These are phyloP conservation scores for Panicum miliaceum DNA, from an alignment of 176 grass and related monocot genomes.

Conservation along the genomic window DNA sequence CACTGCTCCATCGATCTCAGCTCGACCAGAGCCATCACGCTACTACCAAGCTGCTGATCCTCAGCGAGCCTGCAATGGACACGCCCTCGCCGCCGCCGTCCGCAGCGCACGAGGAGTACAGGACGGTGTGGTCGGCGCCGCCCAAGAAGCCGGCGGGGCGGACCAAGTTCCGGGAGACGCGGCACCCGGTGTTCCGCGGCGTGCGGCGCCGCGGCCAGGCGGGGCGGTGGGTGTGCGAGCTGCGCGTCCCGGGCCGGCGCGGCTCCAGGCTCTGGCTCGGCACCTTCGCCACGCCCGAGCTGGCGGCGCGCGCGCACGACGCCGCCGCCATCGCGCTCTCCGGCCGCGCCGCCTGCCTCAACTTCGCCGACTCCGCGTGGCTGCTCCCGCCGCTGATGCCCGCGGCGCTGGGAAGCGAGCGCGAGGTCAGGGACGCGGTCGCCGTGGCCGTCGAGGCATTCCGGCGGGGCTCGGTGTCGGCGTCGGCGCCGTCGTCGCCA, in stretches of 20 bases:
- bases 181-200: conserved; percentile 72
- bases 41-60: not conserved
- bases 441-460: conserved; percentile 41
- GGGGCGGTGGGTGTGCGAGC: conserved; percentile 73
- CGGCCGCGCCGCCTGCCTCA: conserved; percentile 56
- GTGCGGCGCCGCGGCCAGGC: conserved; percentile 48
- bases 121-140: conserved; percentile 59
- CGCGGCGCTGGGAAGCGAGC: not conserved
- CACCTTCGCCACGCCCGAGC: conserved; percentile 66
- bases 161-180: conserved; percentile 80
- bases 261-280: conserved; percentile 72
- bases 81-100: not conserved
- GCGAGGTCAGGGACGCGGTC: conserved; percentile 48
- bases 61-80: conserved; percentile 11
- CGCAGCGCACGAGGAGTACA: not conserved
- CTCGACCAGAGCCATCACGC: not conserved
- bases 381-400: conserved; percentile 36
- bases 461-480: not conserved
- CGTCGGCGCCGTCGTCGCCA: not conserved
- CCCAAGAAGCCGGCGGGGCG: conserved; percentile 69
- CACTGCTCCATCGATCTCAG: conserved; percentile 34
- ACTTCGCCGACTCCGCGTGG: conserved; percentile 72
- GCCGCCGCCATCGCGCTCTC: conserved; percentile 58
- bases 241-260: conserved; percentile 43
- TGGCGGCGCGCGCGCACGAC: conserved; percentile 71